Evolutionary conservation across 345 rosid species (phyloP).

Genomic region (Euphorbia lathyris): DNA sequence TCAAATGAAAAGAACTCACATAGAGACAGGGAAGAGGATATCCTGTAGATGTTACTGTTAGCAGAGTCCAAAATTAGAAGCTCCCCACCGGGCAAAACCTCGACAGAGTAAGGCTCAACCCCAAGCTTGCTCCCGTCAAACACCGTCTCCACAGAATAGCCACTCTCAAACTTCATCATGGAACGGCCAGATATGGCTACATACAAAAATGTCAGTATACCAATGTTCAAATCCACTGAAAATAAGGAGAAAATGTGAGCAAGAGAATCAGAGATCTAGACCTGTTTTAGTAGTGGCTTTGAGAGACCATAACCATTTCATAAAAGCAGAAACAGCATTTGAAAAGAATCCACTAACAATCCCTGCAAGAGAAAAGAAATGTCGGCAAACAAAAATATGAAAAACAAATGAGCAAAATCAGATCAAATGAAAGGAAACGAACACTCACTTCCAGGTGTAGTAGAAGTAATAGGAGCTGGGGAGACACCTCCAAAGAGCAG

Average conservation of each 20-base stretch:
- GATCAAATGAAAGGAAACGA: constrained; percentile 13
- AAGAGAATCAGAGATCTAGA: constrained; percentile 35
- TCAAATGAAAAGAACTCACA: constrained; percentile 49
- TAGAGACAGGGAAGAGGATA: constrained; percentile 77
- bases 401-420: constrained; percentile 1
- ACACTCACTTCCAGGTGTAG: constrained; percentile 88
- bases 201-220: constrained; percentile 12
- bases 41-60: constrained; percentile 87
- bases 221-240: constrained; percentile 14
- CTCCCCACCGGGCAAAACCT: constrained; percentile 82
- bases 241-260: constrained; percentile 2
- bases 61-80: constrained; percentile 84
- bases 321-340: constrained; percentile 56
- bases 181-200: constrained; percentile 81
- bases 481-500: constrained; percentile 50
- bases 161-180: constrained; percentile 90
- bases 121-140: constrained; percentile 99
- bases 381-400: neutral
- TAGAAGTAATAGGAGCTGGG: constrained; percentile 49
- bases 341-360: constrained; percentile 72
- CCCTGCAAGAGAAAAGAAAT: constrained; percentile 49
- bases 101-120: constrained; percentile 78
- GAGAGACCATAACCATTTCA: constrained; percentile 95
- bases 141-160: constrained; percentile 93
- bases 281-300: constrained; percentile 90